Evolutionary conservation across 2,329 filamentous ascomycete species (phyloP).

Genomic region (Pestalotiopsis sp.): DNA sequence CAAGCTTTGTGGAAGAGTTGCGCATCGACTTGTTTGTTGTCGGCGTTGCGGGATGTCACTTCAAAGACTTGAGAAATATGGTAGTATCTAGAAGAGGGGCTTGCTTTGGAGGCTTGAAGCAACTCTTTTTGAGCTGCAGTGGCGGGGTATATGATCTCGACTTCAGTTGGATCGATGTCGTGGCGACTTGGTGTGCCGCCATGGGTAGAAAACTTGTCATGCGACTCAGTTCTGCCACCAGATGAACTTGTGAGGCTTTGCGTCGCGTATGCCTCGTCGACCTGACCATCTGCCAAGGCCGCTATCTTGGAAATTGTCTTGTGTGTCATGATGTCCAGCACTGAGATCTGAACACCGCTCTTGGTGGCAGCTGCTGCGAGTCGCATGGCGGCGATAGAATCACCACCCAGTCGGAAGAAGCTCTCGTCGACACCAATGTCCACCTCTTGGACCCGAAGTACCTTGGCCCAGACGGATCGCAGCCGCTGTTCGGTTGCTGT

Average conservation of each 20-base stretch:
- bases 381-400: conserved; percentile 8
- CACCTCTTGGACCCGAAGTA: not conserved
- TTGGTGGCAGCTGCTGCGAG: conserved; percentile 9
- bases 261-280: conserved; percentile 13
- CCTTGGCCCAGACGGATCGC: conserved; percentile 7
- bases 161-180: conserved; percentile 4
- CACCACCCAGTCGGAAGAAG: conserved; percentile 10
- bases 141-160: not conserved
- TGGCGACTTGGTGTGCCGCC: conserved; percentile 2
- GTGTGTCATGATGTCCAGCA: conserved; percentile 12
- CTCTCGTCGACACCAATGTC: conserved; percentile 9
- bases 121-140: conserved; percentile 6
- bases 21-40: not conserved
- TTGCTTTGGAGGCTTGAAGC: conserved; percentile 1
- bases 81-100: conserved; percentile 10
- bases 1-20: conserved; percentile 10
- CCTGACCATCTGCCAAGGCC: conserved; percentile 5
- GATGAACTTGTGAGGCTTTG: conserved; percentile 13
- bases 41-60: not conserved
- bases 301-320: conserved; percentile 13
- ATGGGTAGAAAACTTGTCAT: not conserved
- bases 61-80: conserved; percentile 12
- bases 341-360: conserved; percentile 11
- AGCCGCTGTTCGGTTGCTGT: conserved; percentile 10
- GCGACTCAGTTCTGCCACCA: not conserved